Evolutionary conservation across 1,284 basidiomycete species (phyloP), one percentile per base, ranked within the genome.

Genomic region (Sutorius eximius): DNA sequence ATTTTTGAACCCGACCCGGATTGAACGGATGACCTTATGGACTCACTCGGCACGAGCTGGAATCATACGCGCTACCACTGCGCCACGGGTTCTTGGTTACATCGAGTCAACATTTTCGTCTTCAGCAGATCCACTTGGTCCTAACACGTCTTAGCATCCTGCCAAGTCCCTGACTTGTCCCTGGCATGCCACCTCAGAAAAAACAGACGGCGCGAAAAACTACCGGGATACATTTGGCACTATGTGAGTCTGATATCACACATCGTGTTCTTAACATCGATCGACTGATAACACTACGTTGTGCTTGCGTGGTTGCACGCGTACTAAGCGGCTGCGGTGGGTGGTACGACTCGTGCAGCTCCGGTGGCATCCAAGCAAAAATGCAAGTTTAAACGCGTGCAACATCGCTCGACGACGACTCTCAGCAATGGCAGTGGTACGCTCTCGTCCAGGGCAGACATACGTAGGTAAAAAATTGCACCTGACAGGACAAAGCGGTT

Each of bases 21-120:
- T 79, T 76, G 78, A 79, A 80, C 79, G 76, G 78, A 79, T 78
- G 79, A 78, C 78, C 77, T 80, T 80, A 73, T 76, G 77, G 77
- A 77, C 4, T 32, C 29, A 42, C 49, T 41, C 52, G 8, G 3
- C 1, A 2, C 0, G 18, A 55, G 59, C 66, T 68, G 66, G 68
- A 71, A 71, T 67, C 66, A 70, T 66, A 67, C 65, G 65, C 65
- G 68, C 68, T 67, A 67, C 65, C 65, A 67, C 65, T 67, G 68
- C 68, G 65, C 65, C 68, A 67, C 62, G 66, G 66, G 65, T 68
- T 63, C 2, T 52, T 27, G 15, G 3, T 2, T 0, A 0, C 10
- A 6, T 1, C 1, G 0, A 0, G 0, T 20, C n/a, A 12, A 27
- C 5, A 27, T 27, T 27, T 27, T 27, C 24, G 4, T 27, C 24